Base-by-base conservation (phyloP, 2,329 filamentous ascomycete species). In the Lecanicillium sp. region DNA sequence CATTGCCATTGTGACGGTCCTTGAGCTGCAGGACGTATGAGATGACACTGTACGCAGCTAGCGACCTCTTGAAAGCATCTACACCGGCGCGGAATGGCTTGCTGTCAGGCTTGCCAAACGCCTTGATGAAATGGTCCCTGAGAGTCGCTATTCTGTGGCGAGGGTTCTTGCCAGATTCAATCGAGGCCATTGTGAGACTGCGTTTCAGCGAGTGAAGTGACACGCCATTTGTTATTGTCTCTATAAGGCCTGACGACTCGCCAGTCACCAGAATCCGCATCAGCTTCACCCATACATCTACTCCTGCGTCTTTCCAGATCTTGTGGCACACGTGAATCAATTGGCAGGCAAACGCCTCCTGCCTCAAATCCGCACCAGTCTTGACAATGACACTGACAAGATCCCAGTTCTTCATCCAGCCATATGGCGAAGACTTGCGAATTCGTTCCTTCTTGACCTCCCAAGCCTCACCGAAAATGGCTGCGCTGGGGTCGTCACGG, bases 391-490 rank as follows among this genome's bases (percentile, higher is more conserved):
- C 85, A 54, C 83, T 89, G 45, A 92, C 71, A 17, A 92, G 70
- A 52, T 92, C 85, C 85, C 85, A 92, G 54, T 88, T 90, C 63
- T 85, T 85, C 80, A 88, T 86, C 78, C 83, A 87, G 9, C 85
- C 85, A 54, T 89, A 92, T 1, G 85, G 85, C 1, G 85, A 90
- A 2, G 84, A 84, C 50, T 84, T 83, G 44, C 85, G 75, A 55
- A 92, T 87, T 15, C 85, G 82, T 59, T 90, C 85, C 52, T 83
- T 85, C 60, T 92, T 92, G 40, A 80, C 73, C 49, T 83, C 78
- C 85, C 85, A 92, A 15, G 85, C 85, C 60, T 92, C 85, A 42
- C 86, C 85, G 59, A 92, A 90, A 5, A 86, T 86, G 9, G 85
- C 85, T 27, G 85, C 85, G 51, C 84, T 89, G 30, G 85, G 85